Evolutionary conservation across 1,284 basidiomycete species (phyloP), one percentile per base, ranked within the genome.

Genomic region (Fistulina hepatica): DNA sequence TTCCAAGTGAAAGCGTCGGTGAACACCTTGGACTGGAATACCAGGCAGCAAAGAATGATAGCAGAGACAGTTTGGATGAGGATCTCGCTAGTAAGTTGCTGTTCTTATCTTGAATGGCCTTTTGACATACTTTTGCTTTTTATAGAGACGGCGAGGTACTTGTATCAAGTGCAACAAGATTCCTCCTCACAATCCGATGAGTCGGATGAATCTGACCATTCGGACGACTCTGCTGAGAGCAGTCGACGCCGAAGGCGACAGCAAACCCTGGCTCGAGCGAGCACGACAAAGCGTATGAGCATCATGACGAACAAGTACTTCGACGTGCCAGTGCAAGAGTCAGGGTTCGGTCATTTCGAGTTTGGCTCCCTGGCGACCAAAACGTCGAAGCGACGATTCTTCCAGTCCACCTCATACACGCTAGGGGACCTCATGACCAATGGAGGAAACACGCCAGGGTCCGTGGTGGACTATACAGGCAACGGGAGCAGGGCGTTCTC

Each of bases 1-100:
- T 89, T 2, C 90, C 91, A 0, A 57, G 71, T 31, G 73, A 84
- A 49, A 71, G 67, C 34, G 45, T 84, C 1, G 77, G 72, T 3
- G 62, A 69, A 12, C 80, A 86, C 46, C 63, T 83, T 11, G 74
- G 73, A 0, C n/a, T 34, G 17, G 21, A 31, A n/a, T 21, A 63
- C 77, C 37, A 61, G 60, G 12, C 59, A 40, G 65, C 67, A 12
- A 65, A 63, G 10, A 60, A 64, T 17, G 60, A 62, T 15, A 19
- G 19, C 39, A 49, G 52, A 41, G 65, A 82, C 44, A 71, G 75
- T 16, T 51, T 85, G 32, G 84, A 86, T 48, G 71, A 74, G 39
- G 64, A 63, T 36, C 62, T 86, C 27, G 78, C 80, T 10, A 77
- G 82, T 85, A 53, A 55, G 31, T 38, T 44, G 17, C 48, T 9